Conservation (phyloP, 2,329 filamentous ascomycete genomes). For the Fusarium sp. region DNA sequence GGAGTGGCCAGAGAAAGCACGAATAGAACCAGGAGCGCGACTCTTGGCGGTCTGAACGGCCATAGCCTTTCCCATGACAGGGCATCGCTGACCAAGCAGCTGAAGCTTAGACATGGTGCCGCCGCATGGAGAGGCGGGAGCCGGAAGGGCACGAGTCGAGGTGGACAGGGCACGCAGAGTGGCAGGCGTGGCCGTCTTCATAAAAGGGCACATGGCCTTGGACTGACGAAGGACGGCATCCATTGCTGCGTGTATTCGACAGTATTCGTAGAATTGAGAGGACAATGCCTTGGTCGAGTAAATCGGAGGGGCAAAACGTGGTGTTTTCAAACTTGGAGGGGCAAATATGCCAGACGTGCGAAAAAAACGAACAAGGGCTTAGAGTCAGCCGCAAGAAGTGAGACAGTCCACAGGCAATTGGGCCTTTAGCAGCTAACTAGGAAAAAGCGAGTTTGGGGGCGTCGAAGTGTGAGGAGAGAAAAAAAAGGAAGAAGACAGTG, state of each 20-base stretch:
- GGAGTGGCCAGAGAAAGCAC: constrained; percentile 60
- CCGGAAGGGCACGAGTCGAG: constrained; percentile 60
- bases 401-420: constrained; percentile 30
- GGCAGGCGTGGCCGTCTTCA: constrained; percentile 92
- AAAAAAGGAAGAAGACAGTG: neutral
- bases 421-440: neutral
- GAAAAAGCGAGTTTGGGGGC: neutral
- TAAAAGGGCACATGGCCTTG: constrained; percentile 95
- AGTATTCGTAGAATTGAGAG: constrained; percentile 3
- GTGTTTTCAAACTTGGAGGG: constrained; percentile 21
- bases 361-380: constrained; percentile 28
- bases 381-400: constrained; percentile 17
- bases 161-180: constrained; percentile 90
- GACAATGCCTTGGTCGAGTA: constrained; percentile 12
- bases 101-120: constrained; percentile 98
- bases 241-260: constrained; percentile 64
- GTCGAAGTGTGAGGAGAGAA: neutral
- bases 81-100: constrained; percentile 91
- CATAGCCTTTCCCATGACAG: constrained; percentile 98
- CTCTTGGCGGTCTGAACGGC: constrained; percentile 79
- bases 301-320: constrained; percentile 28
- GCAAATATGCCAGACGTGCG: constrained; percentile 19
- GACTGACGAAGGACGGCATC: constrained; percentile 95
- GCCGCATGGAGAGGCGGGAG: constrained; percentile 72
- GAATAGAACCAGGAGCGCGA: constrained; percentile 59